phyloP scores from a whole-genome alignment of 2,329 filamentous ascomycete genomes.

The Aureobasidium musti region DNA sequence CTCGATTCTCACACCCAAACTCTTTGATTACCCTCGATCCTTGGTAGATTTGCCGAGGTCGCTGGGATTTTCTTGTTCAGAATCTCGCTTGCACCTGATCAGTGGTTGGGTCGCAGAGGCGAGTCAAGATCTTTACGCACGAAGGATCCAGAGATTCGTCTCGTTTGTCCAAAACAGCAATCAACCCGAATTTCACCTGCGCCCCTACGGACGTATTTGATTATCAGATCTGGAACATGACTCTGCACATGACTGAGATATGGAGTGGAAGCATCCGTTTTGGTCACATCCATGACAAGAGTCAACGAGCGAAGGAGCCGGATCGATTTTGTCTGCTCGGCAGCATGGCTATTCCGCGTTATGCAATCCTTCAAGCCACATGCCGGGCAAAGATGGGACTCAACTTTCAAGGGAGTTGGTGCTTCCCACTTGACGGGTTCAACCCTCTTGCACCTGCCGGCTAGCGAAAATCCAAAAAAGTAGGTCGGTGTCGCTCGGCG shows the following conservation, averaged over 20 bases:
- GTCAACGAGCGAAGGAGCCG: conserved; percentile 3
- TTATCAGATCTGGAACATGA: background rate
- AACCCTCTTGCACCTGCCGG: background rate
- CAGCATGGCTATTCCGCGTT: background rate
- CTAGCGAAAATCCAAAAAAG: background rate
- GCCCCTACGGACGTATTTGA: background rate
- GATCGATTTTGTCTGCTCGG: background rate
- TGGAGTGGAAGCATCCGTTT: background rate
- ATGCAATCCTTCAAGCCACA: conserved; percentile 11
- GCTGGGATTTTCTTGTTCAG: background rate
- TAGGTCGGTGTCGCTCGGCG: background rate
- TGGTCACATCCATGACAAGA: background rate
- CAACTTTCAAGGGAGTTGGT: background rate
- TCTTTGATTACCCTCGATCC: background rate
- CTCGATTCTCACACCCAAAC: background rate
- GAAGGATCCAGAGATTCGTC: conserved; percentile 1
- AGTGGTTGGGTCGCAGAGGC: background rate
- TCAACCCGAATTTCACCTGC: background rate
- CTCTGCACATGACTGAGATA: background rate
- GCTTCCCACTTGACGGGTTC: background rate
- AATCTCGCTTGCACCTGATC: conserved; percentile 5
- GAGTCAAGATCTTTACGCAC: conserved; percentile 7
- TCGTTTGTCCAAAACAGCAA: background rate
- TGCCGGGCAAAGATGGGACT: background rate
- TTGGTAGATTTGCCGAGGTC: background rate